Percentiles rank a stretch among this genome's conserved stretches.
These are phyloP conservation scores for Fusarium sp. DNA, from an alignment of 2,329 filamentous ascomycete genomes.

Conservation along the genomic window DNA sequence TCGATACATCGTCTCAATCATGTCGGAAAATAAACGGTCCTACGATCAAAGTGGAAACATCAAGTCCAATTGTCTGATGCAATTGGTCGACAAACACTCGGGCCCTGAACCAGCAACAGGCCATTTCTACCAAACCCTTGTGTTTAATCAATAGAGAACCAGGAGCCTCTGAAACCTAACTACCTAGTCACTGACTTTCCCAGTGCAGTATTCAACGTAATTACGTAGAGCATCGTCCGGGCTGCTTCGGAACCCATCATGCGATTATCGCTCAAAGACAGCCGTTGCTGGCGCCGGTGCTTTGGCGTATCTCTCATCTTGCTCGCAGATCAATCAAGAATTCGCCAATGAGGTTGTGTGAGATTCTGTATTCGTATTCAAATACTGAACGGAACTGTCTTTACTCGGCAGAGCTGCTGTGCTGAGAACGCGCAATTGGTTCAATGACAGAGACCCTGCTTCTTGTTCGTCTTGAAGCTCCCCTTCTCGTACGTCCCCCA, in stretches of 20 bases:
- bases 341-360: conserved; percentile 11
- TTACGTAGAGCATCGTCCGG: conserved; percentile 11
- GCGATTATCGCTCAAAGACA: conserved; percentile 38
- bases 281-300: conserved; percentile 29
- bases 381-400: neutral
- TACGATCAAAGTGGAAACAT: conserved; percentile 15
- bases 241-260: conserved; percentile 40
- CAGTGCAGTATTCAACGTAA: neutral
- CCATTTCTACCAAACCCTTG: conserved; percentile 16
- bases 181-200: neutral
- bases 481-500: conserved; percentile 28
- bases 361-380: conserved; percentile 29
- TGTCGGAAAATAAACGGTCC: conserved; percentile 17
- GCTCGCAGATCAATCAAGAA: conserved; percentile 10
- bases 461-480: neutral
- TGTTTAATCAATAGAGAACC: neutral
- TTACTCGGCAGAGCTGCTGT: neutral
- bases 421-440: neutral
- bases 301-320: conserved; percentile 28
- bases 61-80: neutral
- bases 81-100: conserved; percentile 29
- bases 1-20: conserved; percentile 33
- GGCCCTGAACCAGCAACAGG: conserved; percentile 22
- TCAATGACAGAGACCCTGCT: conserved; percentile 8
- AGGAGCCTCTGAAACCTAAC: neutral